A percentile compares a stretch with the other conserved stretches of the same genome.
Conservation (phyloP, 2,329 filamentous ascomycete genomes). For the Epichloe hybrida region DNA sequence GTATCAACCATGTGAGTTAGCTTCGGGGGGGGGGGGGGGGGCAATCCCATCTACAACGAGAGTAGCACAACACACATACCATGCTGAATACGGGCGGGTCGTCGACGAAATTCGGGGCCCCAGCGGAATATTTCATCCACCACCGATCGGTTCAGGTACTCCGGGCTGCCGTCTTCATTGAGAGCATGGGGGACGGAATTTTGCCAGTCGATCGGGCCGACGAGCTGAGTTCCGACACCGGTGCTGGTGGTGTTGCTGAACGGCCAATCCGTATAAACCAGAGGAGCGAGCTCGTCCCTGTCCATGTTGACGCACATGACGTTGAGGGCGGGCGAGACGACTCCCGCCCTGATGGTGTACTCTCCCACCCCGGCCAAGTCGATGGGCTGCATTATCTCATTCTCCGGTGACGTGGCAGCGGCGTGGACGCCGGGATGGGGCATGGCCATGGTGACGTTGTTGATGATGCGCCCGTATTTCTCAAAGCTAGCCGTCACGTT, state of each 20-base stretch:
- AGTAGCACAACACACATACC: slow-evolving; percentile 15
- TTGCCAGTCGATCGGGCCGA: slow-evolving; percentile 20
- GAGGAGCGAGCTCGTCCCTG: slow-evolving; percentile 41
- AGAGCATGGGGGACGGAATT: slow-evolving; percentile 21
- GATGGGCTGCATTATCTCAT: slow-evolving; percentile 56
- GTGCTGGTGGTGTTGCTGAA: slow-evolving; percentile 21
- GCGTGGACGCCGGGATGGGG: slow-evolving; percentile 56
- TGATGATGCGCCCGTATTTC: slow-evolving; percentile 44
- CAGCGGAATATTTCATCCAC: slow-evolving; percentile 62
- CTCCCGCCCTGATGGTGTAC: slow-evolving; percentile 53
- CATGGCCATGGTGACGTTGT: slow-evolving; percentile 67
- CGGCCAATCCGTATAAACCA: slow-evolving; percentile 53
- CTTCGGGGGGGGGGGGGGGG: no score
- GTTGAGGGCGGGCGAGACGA: slow-evolving; percentile 57
- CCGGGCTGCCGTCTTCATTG: slow-evolving; percentile 10
- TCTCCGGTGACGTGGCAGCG: slow-evolving; percentile 47
- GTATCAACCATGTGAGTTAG: slow-evolving; percentile 8
- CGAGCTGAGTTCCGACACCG: slow-evolving; percentile 20
- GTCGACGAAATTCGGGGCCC: slow-evolving; percentile 36
- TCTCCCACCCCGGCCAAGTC: slow-evolving; percentile 52
- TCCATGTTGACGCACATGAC: slow-evolving; percentile 59
- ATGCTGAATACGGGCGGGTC: slow-evolving; percentile 40
- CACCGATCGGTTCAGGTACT: slow-evolving; percentile 40
- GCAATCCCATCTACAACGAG: no score
- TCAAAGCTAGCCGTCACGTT: slow-evolving; percentile 39